Base-by-base conservation (phyloP, 306 rosid species). In the Trifolium subterraneum region DNA sequence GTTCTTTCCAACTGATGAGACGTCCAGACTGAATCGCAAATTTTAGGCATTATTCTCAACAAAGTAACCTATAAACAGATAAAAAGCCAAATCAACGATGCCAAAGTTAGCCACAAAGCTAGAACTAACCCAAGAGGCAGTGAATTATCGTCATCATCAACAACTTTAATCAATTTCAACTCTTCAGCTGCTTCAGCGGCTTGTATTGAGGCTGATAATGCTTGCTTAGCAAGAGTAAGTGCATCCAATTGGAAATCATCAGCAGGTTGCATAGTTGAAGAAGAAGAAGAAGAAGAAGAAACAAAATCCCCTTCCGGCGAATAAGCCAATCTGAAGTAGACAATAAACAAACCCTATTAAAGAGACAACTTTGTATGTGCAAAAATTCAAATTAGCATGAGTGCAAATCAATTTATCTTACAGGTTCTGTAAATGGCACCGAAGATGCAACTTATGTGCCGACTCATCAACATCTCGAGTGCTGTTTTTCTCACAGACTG, bases 171-270 rank as follows among this genome's bases (percentile, higher is more conserved):
- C 23, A 65, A 62, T 80, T 75, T 71, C 71, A 84, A 79, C 71
- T 71, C 90, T 19, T 75, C 87, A 48, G 87, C 86, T 67, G 80
- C 72, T 13, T 74, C 86, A 44, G 86, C 89, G 44, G 96, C 96
- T 80, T 88, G 85, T 73, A 82, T 81, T 52, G 97, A 91, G 71
- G 93, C 94, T 52, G 82, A 78, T 88, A 94, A 76, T 42, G 96
- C 94, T 82, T 77, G 79, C 88, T 86, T 84, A 45, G 98, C 97
- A 56, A 91, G 90, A 31, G 84, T 58, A 78, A 91, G 69, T 15
- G 74, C 89, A 27, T 82, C 70, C 51, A 66, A 60, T 5, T 68
- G 83, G 42, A 83, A 84, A 16, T 45, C 82, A 47, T 82, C 85
- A 42, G 65, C 74, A 64, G 79, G 63, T 60, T 72, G 84, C 42